Conservation (phyloP, 2,329 filamentous ascomycete species). For the Fusarium abutilonis region DNA sequence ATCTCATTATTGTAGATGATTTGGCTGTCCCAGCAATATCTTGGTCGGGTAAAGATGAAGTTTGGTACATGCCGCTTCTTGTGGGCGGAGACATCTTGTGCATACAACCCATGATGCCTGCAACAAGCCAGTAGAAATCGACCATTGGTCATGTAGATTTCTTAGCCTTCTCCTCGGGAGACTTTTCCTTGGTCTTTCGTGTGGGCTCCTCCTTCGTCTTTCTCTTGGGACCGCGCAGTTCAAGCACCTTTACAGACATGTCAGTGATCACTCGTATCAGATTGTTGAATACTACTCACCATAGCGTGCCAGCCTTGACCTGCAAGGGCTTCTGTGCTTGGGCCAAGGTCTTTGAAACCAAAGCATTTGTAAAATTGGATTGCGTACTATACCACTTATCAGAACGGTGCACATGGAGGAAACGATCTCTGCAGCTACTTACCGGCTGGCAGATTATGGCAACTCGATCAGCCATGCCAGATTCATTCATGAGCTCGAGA, state of each 20-base stretch:
- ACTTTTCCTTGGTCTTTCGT: slow-evolving; percentile 31
- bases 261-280: slow-evolving; percentile 6
- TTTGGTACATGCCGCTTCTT: slow-evolving; percentile 12
- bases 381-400: slow-evolving; percentile 60
- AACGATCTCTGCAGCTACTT: slow-evolving; percentile 40
- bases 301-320: slow-evolving; percentile 86
- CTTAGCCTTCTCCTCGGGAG: slow-evolving; percentile 14
- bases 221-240: slow-evolving; percentile 39
- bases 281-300: slow-evolving; percentile 59
- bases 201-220: slow-evolving; percentile 43
- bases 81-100: slow-evolving; percentile 5
- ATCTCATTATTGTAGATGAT: slow-evolving; percentile 35
- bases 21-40: slow-evolving; percentile 15
- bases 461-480: slow-evolving; percentile 75
- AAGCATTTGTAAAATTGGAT: slow-evolving; percentile 80
- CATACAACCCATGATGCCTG: slow-evolving; percentile 1
- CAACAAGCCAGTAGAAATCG: slow-evolving; percentile 2
- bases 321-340: slow-evolving; percentile 75
- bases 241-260: slow-evolving; percentile 33
- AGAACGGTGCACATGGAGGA: not conserved
- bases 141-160: slow-evolving; percentile 10
- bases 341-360: slow-evolving; percentile 75
- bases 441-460: slow-evolving; percentile 80
- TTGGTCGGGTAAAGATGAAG: slow-evolving; percentile 20
- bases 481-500: slow-evolving; percentile 77